Evolutionary conservation across 2,329 filamentous ascomycete genomes (phyloP).

Genomic region (Xylariaceae sp.): DNA sequence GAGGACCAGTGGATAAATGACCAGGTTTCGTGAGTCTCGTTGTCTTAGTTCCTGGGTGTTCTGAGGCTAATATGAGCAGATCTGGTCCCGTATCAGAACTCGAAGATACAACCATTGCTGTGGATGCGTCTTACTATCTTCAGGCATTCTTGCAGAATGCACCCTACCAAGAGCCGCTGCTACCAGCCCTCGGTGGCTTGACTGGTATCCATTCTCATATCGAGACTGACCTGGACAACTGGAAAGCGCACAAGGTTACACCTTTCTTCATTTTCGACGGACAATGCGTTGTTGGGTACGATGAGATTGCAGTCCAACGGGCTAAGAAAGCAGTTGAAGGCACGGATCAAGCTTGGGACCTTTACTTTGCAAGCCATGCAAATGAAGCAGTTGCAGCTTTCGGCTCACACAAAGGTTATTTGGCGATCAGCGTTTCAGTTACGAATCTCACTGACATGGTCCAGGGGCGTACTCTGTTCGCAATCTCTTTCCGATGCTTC

Average conservation of each 20-base stretch:
- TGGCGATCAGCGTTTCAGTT: background rate
- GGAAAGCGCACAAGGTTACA: constrained; percentile 67
- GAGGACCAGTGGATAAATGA: constrained; percentile 43
- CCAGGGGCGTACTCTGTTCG: constrained; percentile 69
- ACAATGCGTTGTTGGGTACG: constrained; percentile 72
- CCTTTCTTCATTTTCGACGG: constrained; percentile 92
- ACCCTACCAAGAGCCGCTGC: constrained; percentile 77
- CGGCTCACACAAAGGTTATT: constrained; percentile 68
- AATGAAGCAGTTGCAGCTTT: constrained; percentile 83
- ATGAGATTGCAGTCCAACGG: constrained; percentile 64
- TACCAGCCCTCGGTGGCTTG: constrained; percentile 84
- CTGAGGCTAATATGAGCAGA: constrained; percentile 34
- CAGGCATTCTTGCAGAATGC: constrained; percentile 69
- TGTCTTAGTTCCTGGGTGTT: background rate
- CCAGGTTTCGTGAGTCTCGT: constrained; percentile 30
- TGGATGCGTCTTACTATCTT: constrained; percentile 75
- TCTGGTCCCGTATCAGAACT: constrained; percentile 67
- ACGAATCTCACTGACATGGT: constrained; percentile 11
- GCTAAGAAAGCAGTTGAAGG: constrained; percentile 65
- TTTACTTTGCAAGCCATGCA: constrained; percentile 80
- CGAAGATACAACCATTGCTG: constrained; percentile 61
- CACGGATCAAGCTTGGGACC: constrained; percentile 77
- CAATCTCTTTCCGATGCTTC: constrained; percentile 73
- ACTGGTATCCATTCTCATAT: constrained; percentile 77
- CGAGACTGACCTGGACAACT: constrained; percentile 70